Evolutionary conservation across 2,329 filamentous ascomycete genomes (phyloP).

Genomic region (Cytospora schulzeri): DNA sequence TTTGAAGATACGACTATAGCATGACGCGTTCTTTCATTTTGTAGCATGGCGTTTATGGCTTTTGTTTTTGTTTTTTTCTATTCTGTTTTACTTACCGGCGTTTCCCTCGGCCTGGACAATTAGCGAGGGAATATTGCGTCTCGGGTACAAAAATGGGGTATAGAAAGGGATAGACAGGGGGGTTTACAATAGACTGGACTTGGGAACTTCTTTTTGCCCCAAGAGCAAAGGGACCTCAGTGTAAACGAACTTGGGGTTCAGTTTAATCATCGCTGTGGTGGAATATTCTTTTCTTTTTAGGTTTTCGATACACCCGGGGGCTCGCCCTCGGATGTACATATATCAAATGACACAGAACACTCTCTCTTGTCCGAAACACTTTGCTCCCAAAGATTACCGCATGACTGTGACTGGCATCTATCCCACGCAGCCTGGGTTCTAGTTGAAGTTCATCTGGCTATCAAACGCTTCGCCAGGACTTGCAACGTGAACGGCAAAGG

Average conservation of each 20-base stretch:
- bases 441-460: neutral
- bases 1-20: constrained; percentile 12
- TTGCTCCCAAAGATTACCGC: neutral
- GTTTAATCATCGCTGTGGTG: neutral
- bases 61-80: neutral
- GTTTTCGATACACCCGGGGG: neutral
- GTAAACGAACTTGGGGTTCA: constrained; percentile 1
- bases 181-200: neutral
- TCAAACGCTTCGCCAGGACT: neutral
- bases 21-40: constrained; percentile 13
- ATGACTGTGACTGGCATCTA: neutral
- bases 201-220: neutral
- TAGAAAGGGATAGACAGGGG: constrained; percentile 5
- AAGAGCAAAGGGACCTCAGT: neutral
- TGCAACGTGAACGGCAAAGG: constrained; percentile 25
- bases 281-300: neutral
- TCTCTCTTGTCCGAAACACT: constrained; percentile 14
- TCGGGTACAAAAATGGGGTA: neutral
- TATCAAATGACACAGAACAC: constrained; percentile 18
- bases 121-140: neutral
- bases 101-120: constrained; percentile 3
- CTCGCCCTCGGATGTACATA: neutral
- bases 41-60: constrained; percentile 25
- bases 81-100: constrained; percentile 1
- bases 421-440: neutral